Evolutionary conservation across 2,329 filamentous ascomycete genomes (phyloP).

Genomic region (Fusarium sp.): DNA sequence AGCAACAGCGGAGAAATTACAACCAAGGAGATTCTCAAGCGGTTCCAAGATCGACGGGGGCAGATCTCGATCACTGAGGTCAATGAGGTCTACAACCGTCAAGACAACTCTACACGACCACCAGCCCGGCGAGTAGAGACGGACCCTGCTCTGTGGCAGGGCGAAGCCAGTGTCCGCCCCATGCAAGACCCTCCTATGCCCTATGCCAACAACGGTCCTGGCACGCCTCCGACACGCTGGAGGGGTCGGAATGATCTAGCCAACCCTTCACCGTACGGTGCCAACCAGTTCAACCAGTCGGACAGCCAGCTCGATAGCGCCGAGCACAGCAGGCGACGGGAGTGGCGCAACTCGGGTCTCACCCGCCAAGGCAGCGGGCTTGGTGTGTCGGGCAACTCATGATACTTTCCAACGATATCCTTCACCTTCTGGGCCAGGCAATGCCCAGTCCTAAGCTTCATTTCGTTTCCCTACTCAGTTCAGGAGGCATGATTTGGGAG

Average conservation of each 20-base stretch:
- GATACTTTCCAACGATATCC: constrained; percentile 39
- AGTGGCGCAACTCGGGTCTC: constrained; percentile 70
- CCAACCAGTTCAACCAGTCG: constrained; percentile 58
- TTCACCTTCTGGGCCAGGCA: constrained; percentile 32
- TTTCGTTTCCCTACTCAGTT: constrained; percentile 38
- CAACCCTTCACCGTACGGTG: constrained; percentile 58
- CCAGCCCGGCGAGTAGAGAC: constrained; percentile 79
- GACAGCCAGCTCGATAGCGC: constrained; percentile 55
- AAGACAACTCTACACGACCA: constrained; percentile 67
- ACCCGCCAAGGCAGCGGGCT: constrained; percentile 62
- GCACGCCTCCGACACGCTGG: constrained; percentile 63
- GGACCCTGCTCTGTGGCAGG: constrained; percentile 86
- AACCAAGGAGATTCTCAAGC: constrained; percentile 95
- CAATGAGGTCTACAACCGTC: constrained; percentile 67
- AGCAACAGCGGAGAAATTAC: constrained; percentile 88
- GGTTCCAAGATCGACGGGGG: constrained; percentile 82
- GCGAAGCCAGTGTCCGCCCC: constrained; percentile 85
- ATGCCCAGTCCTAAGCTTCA: constrained; percentile 25
- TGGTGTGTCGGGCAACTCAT: constrained; percentile 61
- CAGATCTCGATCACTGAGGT: constrained; percentile 71
- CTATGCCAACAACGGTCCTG: constrained; percentile 53
- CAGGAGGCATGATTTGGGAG: constrained; percentile 48
- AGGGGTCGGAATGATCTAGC: constrained; percentile 58
- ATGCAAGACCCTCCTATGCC: constrained; percentile 70
- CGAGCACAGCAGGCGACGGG: constrained; percentile 60